Conservation (phyloP, 2,329 filamentous ascomycete genomes). For the Camillea tinctor region DNA sequence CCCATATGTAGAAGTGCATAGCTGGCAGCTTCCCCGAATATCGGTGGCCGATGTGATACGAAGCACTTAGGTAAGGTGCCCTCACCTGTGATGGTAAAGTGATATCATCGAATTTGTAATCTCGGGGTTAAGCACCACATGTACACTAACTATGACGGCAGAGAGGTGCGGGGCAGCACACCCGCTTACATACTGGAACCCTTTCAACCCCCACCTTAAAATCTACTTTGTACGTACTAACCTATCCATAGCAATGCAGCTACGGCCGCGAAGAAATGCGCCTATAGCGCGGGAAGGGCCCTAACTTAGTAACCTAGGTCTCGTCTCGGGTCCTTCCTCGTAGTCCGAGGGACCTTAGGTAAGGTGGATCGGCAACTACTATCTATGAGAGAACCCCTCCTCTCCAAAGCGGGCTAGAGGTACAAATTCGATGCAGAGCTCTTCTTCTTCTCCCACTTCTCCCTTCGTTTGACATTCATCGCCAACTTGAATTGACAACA, state of each 20-base stretch:
- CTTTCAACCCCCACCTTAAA: background rate
- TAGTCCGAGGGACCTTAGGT: background rate
- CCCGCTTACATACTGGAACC: background rate
- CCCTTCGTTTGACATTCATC: slow-evolving; percentile 9
- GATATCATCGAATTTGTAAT: background rate
- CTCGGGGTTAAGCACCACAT: background rate
- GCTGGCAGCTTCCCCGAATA: background rate
- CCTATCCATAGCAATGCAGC: background rate
- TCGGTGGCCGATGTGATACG: background rate
- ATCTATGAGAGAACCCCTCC: background rate
- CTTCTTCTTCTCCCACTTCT: slow-evolving; percentile 5
- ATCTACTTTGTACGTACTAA: background rate
- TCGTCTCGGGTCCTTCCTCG: background rate
- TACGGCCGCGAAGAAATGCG: background rate
- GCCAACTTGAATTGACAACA: slow-evolving; percentile 21
- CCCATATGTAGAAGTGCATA: no score
- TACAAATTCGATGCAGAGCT: slow-evolving; percentile 18
- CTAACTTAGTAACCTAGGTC: background rate
- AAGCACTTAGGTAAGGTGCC: background rate
- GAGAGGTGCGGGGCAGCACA: background rate
- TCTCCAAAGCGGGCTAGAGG: background rate
- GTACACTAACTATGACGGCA: background rate
- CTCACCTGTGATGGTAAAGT: background rate
- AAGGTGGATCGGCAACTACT: background rate
- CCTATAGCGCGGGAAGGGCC: background rate